A percentile compares a stretch with the other conserved stretches of the same genome.
phyloP scores from a whole-genome alignment of 164 flowering plant species.

The Stephania yunnanensis region DNA sequence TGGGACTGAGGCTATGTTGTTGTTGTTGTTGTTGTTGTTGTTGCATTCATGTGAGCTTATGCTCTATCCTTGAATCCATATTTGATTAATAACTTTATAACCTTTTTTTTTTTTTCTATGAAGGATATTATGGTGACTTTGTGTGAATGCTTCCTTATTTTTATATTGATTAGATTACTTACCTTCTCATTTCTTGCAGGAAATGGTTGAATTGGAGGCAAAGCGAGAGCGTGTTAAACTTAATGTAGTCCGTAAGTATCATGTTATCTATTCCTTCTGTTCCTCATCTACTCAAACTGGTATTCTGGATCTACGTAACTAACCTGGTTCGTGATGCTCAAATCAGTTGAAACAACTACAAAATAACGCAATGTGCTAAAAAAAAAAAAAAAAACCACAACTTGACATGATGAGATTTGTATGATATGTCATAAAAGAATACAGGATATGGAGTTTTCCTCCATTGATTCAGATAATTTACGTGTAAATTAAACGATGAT shows the following conservation, averaged over 20 bases:
- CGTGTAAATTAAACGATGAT: not conserved
- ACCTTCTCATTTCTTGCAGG: slow-evolving; percentile 37
- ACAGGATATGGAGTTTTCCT: not conserved
- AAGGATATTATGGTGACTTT: too few species aligned
- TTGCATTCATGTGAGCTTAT: too few species aligned
- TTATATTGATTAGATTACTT: not conserved
- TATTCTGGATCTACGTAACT: not conserved
- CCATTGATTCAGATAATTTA: not conserved
- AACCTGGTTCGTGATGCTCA: not conserved
- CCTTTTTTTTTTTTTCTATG: too few species aligned
- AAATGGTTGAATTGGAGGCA: slow-evolving; percentile 72
- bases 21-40: too few species aligned
- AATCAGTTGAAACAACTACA: not conserved
- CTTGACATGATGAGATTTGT: not conserved
- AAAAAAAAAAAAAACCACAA: too few species aligned
- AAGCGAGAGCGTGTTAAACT: slow-evolving; percentile 75
- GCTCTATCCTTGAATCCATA: too few species aligned
- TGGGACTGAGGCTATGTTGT: too few species aligned
- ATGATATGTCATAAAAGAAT: not conserved
- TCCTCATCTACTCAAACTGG: not conserved
- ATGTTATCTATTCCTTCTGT: slow-evolving; percentile 8
- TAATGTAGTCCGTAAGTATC: slow-evolving; percentile 77
- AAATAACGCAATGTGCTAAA: too few species aligned
- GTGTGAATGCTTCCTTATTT: too few species aligned
- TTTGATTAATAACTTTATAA: too few species aligned